Evolutionary conservation across 2,329 filamentous ascomycete species (phyloP).

Genomic region (Ceratocystis albifundus): DNA sequence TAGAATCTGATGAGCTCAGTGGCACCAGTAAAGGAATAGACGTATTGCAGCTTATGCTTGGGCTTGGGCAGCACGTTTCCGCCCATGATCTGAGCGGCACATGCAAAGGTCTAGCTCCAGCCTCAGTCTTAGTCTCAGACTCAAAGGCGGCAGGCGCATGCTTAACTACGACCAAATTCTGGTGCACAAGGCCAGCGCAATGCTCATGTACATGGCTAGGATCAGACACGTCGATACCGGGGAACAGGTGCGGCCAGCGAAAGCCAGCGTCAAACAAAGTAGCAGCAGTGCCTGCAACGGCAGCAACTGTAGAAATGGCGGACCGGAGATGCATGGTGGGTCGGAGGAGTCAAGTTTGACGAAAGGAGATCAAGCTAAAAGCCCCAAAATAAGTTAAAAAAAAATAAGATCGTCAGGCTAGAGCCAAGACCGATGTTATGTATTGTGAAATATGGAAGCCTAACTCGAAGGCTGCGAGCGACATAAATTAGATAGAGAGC

Average conservation of each 20-base stretch:
- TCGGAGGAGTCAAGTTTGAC: neutral
- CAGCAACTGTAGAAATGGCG: slow-evolving; percentile 16
- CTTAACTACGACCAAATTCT: slow-evolving; percentile 4
- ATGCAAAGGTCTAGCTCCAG: neutral
- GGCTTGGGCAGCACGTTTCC: slow-evolving; percentile 13
- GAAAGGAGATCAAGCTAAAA: too few species aligned
- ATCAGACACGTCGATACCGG: neutral
- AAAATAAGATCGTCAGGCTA: neutral
- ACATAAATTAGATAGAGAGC: neutral
- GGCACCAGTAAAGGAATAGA: slow-evolving; percentile 6
- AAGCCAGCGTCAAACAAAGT: slow-evolving; percentile 17
- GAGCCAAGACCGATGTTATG: too few species aligned
- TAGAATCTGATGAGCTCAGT: neutral
- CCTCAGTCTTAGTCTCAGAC: neutral
- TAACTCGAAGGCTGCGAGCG: slow-evolving; percentile 1
- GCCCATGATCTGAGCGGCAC: neutral
- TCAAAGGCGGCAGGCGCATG: neutral
- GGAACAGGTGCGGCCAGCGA: slow-evolving; percentile 5
- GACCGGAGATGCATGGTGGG: slow-evolving; percentile 17
- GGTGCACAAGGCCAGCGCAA: neutral
- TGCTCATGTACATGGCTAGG: neutral
- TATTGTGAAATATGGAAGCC: neutral
- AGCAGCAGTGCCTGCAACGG: slow-evolving; percentile 16
- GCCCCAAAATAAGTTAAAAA: neutral
- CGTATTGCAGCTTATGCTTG: slow-evolving; percentile 17